Evolutionary conservation across 192 early-diverging fungal species (phyloP), one percentile per base, ranked within the genome.

Genomic region (Backusella circina): DNA sequence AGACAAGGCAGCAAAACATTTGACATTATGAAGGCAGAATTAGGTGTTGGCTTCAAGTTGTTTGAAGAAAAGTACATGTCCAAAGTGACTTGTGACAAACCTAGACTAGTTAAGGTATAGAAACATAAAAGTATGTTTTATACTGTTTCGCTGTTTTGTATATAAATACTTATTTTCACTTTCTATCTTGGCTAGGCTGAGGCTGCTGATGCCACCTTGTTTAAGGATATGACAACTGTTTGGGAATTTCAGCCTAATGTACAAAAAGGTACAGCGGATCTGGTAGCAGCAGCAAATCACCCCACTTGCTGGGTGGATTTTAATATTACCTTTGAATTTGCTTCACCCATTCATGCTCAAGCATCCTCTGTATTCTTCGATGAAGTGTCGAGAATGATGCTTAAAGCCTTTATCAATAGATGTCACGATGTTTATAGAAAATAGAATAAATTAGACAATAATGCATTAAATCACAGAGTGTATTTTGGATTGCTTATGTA

Each of bases 11-110:
- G 50, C 21, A 65, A 38, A 18, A 50, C 44, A 5, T 71, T 77
- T 18, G 66, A 67, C 9, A 64, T 82, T 2, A 88, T 92, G 76
- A 79, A 87, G 50, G 95, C 93, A 1, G 91, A 93, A 77, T 84
- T 98, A 33, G 87, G 87, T 0, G 90, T 96, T 18, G 95, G 95
- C 3, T 98, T 95, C 79, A 84, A 91, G 33, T 82, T 88, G 0
- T 88, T 95, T 54, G 85, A 86, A 70, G 96, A 98, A 77, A 81
- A 82, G 5, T 98, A 98, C 74, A 88, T 87, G 16, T 95, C 93
- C 28, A 84, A 80, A 30, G 95, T 98, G 2, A 89, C 86, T 10
- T 91, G 90, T 73, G 84, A 91, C 16, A 82, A 86, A 50, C 86
- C 91, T 16, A 72, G 85, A 73, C 78, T 84, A 23, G 92, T 98